Conservation (phyloP, 768 basidiomycete species). For the Boletus vinaceobasis region DNA sequence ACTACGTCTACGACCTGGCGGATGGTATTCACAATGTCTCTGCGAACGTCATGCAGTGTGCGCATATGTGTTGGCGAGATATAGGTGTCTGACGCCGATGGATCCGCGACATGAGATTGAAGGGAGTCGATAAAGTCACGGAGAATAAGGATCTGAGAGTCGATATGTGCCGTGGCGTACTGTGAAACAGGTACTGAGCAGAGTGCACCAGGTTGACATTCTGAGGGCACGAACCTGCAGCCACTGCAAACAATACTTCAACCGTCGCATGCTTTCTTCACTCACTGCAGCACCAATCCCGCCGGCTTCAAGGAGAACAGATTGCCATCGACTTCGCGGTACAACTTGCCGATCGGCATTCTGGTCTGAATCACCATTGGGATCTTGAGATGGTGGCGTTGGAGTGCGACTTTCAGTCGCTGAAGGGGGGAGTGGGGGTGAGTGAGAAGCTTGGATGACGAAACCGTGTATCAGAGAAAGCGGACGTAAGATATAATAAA, state of each 20-base stretch:
- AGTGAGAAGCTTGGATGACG: conserved; percentile 3
- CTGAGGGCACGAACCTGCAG: conserved; percentile 56
- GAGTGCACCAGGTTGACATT: not conserved
- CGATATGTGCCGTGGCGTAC: conserved; percentile 87
- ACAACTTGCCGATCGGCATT: conserved; percentile 49
- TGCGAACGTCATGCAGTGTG: conserved; percentile 70
- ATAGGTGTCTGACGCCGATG: conserved; percentile 29
- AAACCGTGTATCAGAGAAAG: not conserved
- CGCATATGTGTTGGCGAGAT: conserved; percentile 52
- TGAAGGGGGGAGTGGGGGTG: not conserved
- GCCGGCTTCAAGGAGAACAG: conserved; percentile 80
- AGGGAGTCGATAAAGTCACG: conserved; percentile 79
- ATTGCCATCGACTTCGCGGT: conserved; percentile 81
- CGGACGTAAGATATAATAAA: conserved; percentile 3
- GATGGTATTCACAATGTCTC: conserved; percentile 85
- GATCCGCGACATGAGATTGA: conserved; percentile 35
- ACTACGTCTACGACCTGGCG: conserved; percentile 88
- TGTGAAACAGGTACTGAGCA: conserved; percentile 27
- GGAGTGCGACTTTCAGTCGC: conserved; percentile 19
- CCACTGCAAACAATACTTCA: conserved; percentile 87
- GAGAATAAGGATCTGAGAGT: conserved; percentile 79
- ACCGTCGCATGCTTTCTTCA: conserved; percentile 83
- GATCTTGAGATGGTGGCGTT: conserved; percentile 21
- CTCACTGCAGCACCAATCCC: conserved; percentile 85
- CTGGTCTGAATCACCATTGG: conserved; percentile 14